Evolutionary conservation across 2,329 filamentous ascomycete genomes (phyloP).

Genomic region (Colletotrichum plurivorum): DNA sequence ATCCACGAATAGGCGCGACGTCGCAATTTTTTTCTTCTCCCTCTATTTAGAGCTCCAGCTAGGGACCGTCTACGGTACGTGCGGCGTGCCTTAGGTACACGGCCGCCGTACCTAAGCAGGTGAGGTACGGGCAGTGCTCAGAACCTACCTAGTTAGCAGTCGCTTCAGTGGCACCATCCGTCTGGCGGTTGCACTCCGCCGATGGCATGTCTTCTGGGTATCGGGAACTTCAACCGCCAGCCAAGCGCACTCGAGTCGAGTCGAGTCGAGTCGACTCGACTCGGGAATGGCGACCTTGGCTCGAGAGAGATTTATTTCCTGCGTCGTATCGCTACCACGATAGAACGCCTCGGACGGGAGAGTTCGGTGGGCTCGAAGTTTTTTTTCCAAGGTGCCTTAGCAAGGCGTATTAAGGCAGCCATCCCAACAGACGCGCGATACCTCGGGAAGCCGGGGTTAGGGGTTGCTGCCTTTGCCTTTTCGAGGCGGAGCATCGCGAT

Average conservation of each 20-base stretch:
- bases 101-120: not conserved
- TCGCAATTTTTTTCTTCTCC: not conserved
- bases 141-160: not conserved
- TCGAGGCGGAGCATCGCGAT: slow-evolving; percentile 9
- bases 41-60: not conserved
- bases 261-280: not conserved
- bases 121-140: not conserved
- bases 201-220: slow-evolving; percentile 29
- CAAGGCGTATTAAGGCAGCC: no score
- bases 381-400: no score
- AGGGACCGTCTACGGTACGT: not conserved
- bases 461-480: not conserved
- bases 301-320: not conserved
- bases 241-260: not conserved
- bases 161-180: slow-evolving; percentile 26
- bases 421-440: not conserved
- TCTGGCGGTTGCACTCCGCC: slow-evolving; percentile 22
- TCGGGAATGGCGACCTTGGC: not conserved
- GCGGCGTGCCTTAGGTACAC: not conserved
- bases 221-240: slow-evolving; percentile 6
- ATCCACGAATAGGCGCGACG: slow-evolving; percentile 26
- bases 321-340: no score
- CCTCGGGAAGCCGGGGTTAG: not conserved
- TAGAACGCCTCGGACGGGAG: no score
- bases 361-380: no score